Evolutionary conservation across 2,329 filamentous ascomycete species (phyloP), one percentile per base, ranked within the genome.

Genomic region (Hortaea werneckii): DNA sequence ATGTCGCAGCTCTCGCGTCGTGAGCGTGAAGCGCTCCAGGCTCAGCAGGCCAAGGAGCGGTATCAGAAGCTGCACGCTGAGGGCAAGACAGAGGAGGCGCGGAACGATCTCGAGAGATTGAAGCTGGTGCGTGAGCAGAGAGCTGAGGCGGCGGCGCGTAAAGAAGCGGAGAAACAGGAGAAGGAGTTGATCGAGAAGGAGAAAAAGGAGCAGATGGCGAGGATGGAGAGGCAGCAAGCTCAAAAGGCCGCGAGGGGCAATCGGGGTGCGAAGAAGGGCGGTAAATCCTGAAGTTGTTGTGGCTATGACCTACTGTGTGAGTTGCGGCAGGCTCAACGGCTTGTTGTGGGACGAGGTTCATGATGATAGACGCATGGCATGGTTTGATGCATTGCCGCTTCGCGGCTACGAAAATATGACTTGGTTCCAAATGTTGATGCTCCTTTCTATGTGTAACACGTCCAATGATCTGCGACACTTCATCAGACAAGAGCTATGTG

Each of bases 71-170:
- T 95, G 58, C 90, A 95, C 61, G 86, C 88, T 47, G 85, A 88
- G 62, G 90, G 90, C 60, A 96, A 96, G 80, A 96, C 92, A 39
- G 92, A 98, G 50, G 86, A 95, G 74, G 89, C 90, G 41, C 84
- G 87, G 65, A 83, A 86, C 5, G 92, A 98, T 67, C 63, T 96
- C 56, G 90, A 87, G 48, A 79, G 92, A 46, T 70, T 98, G 60
- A 80, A 74, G 65, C 64, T 90, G 49, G 87, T 98, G 55, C 80
- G 82, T 41, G 87, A 95, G 75, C 84, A 87, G 71, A 79, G 92
- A 52, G 89, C 86, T 59, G 82, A 83, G 13, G 90, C 94, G 60
- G 80, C 86, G 44, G 85, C 82, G 29, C 74, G 87, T 58, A 89
- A 90, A 74, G 79, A 86, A 71, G 90, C 79, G 1, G 72, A 74